These are phyloP conservation scores for Pyrenophora seminiperda DNA, from an alignment of 2,329 filamentous ascomycete species.

Conservation along the genomic window DNA sequence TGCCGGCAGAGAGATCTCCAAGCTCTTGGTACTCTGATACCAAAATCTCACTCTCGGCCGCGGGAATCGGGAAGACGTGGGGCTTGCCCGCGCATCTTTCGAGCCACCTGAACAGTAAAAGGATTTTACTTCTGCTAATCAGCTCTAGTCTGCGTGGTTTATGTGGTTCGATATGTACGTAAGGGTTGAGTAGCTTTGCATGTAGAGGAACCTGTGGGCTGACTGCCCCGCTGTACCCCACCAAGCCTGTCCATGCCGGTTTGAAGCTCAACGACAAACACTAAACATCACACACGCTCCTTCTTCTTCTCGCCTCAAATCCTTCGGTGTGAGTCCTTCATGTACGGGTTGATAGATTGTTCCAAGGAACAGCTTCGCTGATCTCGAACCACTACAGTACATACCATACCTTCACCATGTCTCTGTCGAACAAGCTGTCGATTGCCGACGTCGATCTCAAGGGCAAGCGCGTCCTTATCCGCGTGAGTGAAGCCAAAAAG, in stretches of 20 bases:
- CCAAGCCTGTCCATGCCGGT: constrained; percentile 30
- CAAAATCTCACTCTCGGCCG: constrained; percentile 27
- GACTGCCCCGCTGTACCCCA: constrained; percentile 28
- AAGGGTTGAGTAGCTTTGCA: constrained; percentile 22
- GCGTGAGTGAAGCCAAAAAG: constrained; percentile 65
- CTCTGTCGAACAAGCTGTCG: constrained; percentile 96
- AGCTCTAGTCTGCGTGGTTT: constrained; percentile 24
- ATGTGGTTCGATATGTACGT: constrained; percentile 23
- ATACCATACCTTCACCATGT: constrained; percentile 66
- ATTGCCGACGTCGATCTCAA: constrained; percentile 97
- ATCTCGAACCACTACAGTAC: constrained; percentile 6
- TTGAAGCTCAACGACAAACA: constrained; percentile 29
- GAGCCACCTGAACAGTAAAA: constrained; percentile 1
- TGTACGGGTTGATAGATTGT: not conserved
- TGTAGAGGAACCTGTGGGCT: constrained; percentile 11
- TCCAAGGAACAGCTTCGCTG: constrained; percentile 2
- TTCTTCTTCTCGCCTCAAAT: constrained; percentile 14
- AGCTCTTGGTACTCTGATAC: constrained; percentile 1
- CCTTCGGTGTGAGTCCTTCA: constrained; percentile 26
- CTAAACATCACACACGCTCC: constrained; percentile 17
- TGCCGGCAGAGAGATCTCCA: not conserved
- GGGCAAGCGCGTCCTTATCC: constrained; percentile 97
- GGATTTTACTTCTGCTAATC: constrained; percentile 17
- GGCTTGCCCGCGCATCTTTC: constrained; percentile 9
- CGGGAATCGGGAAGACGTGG: constrained; percentile 28